phyloP scores from a whole-genome alignment of 306 rosid genomes.

The Vigna reflexopilosa region DNA sequence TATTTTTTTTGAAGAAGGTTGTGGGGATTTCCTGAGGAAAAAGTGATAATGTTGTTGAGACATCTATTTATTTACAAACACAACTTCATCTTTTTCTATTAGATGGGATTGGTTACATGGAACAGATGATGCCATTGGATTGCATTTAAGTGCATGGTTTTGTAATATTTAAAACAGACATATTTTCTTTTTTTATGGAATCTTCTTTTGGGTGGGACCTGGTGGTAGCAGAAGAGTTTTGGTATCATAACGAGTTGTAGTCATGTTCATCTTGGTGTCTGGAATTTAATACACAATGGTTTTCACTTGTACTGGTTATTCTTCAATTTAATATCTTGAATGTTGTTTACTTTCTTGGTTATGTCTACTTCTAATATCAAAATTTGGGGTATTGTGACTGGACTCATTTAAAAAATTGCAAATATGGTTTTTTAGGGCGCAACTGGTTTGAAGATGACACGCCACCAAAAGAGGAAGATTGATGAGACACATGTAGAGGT shows the following conservation, averaged over 20 bases:
- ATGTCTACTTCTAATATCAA: slow-evolving; percentile 22
- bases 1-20: slow-evolving; percentile 14
- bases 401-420: slow-evolving; percentile 38
- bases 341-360: slow-evolving; percentile 20
- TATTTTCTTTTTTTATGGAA: slow-evolving; percentile 16
- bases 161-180: slow-evolving; percentile 6
- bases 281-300: slow-evolving; percentile 20
- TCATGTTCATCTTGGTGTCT: slow-evolving; percentile 16
- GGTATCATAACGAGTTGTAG: background rate
- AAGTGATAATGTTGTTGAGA: background rate
- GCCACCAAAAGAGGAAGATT: slow-evolving; percentile 97
- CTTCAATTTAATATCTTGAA: slow-evolving; percentile 21
- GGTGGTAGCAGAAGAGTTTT: background rate
- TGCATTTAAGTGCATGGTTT: slow-evolving; percentile 2
- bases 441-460: slow-evolving; percentile 97
- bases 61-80: slow-evolving; percentile 6
- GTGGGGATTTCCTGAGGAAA: slow-evolving; percentile 10
- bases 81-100: background rate
- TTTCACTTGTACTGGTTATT: slow-evolving; percentile 9
- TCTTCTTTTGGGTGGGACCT: slow-evolving; percentile 6
- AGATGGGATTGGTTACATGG: background rate
- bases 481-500: slow-evolving; percentile 99
- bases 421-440: slow-evolving; percentile 65
- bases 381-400: slow-evolving; percentile 13
- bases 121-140: background rate